phyloP scores from a whole-genome alignment of 2,329 filamentous ascomycete species.

The Hypoxylon sp. region DNA sequence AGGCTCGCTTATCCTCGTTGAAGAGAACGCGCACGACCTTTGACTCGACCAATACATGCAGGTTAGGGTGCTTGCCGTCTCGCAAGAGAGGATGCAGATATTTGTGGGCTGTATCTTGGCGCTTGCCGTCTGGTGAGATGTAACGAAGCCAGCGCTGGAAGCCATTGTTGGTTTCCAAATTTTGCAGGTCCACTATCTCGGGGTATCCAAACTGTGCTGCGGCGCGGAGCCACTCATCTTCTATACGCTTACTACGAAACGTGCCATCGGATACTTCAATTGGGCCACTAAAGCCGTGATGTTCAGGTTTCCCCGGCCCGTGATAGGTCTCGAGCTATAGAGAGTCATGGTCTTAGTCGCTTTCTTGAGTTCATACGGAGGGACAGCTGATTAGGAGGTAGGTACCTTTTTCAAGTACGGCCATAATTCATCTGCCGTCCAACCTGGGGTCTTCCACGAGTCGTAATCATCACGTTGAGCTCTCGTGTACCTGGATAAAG shows the following conservation, averaged over 20 bases:
- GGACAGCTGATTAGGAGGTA: not conserved
- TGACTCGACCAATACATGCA: conserved; percentile 53
- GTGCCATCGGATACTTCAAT: conserved; percentile 65
- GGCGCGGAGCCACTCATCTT: conserved; percentile 64
- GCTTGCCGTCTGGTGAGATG: conserved; percentile 50
- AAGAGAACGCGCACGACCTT: conserved; percentile 65
- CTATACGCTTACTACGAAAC: conserved; percentile 57
- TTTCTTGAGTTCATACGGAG: not conserved
- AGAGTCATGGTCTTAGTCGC: conserved; percentile 2
- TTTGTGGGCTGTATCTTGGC: conserved; percentile 50
- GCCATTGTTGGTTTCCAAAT: conserved; percentile 59
- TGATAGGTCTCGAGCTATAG: conserved; percentile 53
- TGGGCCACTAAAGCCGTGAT: conserved; percentile 65
- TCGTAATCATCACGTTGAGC: conserved; percentile 56
- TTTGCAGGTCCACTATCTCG: conserved; percentile 66
- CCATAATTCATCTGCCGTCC: conserved; percentile 57
- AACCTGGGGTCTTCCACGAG: conserved; percentile 52
- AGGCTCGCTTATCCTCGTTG: conserved; percentile 66
- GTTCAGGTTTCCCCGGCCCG: conserved; percentile 57
- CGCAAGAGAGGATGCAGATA: conserved; percentile 52
- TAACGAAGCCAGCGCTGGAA: conserved; percentile 50
- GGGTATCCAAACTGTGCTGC: conserved; percentile 62
- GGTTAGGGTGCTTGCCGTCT: conserved; percentile 52
- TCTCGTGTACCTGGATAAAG: conserved; percentile 51
- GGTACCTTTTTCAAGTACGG: conserved; percentile 69